Conservation (phyloP, 2,329 filamentous ascomycete species). For the Cytospora leucostoma region DNA sequence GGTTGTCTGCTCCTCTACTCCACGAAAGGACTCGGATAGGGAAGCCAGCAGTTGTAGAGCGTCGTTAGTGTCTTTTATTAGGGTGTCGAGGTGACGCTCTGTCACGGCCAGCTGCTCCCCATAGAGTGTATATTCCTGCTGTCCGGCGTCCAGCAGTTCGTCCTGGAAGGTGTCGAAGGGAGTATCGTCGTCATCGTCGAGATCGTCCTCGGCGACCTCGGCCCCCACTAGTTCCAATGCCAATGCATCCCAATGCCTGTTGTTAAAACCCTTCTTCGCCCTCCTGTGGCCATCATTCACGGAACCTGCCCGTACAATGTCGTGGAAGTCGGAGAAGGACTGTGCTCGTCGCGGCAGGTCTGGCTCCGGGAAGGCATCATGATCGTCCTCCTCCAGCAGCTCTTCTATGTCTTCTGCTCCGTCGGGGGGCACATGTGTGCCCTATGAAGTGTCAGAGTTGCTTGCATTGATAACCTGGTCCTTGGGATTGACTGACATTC, state of each 20-base stretch:
- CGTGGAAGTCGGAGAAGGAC: slow-evolving; percentile 78
- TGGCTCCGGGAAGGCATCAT: slow-evolving; percentile 65
- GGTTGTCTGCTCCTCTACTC: slow-evolving; percentile 88
- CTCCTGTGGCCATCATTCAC: slow-evolving; percentile 52
- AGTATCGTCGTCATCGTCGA: slow-evolving; percentile 31
- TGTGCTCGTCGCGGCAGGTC: slow-evolving; percentile 66
- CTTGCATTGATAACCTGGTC: slow-evolving; percentile 30
- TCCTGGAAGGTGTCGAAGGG: slow-evolving; percentile 62
- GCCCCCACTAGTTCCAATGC: slow-evolving; percentile 36
- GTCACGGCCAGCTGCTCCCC: slow-evolving; percentile 79
- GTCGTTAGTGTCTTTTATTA: slow-evolving; percentile 72
- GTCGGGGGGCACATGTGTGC: slow-evolving; percentile 52
- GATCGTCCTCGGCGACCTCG: slow-evolving; percentile 28
- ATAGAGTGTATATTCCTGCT: slow-evolving; percentile 83
- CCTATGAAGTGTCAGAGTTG: slow-evolving; percentile 44
- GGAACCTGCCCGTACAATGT: slow-evolving; percentile 57
- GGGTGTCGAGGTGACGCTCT: slow-evolving; percentile 75
- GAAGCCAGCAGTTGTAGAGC: slow-evolving; percentile 75
- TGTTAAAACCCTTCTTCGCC: slow-evolving; percentile 43
- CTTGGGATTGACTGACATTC: slow-evolving; percentile 50
- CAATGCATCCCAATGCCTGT: slow-evolving; percentile 54
- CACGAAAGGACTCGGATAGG: slow-evolving; percentile 81
- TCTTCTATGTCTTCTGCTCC: slow-evolving; percentile 58
- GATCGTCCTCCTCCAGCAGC: slow-evolving; percentile 58
- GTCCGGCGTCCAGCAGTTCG: slow-evolving; percentile 76